A percentile compares a stretch with the other conserved stretches of the same genome.
Conservation (phyloP, 2,329 filamentous ascomycete species). For the Helotiales sp. region DNA sequence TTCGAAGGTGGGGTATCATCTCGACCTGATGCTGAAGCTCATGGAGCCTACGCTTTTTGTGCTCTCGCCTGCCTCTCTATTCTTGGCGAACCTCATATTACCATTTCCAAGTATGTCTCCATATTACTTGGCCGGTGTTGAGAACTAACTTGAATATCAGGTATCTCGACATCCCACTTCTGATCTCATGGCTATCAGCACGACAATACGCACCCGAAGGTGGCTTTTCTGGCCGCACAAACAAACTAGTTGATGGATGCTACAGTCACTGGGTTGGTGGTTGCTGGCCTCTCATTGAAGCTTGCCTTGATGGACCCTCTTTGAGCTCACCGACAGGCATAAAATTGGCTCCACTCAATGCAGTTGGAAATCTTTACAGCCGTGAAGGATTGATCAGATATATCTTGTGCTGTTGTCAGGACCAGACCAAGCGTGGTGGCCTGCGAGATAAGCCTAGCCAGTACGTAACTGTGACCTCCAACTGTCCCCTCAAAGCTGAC, state of each 20-base stretch:
- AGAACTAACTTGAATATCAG: slow-evolving; percentile 42
- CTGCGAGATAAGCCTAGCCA: slow-evolving; percentile 92
- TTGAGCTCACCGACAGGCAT: slow-evolving; percentile 11
- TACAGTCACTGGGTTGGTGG: slow-evolving; percentile 98
- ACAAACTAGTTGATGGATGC: slow-evolving; percentile 97
- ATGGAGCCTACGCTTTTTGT: slow-evolving; percentile 96
- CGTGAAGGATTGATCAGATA: slow-evolving; percentile 85
- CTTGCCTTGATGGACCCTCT: slow-evolving; percentile 61
- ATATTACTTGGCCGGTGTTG: background rate
- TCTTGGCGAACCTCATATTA: slow-evolving; percentile 74
- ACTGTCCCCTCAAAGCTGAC: slow-evolving; percentile 17
- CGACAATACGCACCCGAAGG: slow-evolving; percentile 90
- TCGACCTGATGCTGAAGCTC: slow-evolving; percentile 84
- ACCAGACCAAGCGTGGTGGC: slow-evolving; percentile 68
- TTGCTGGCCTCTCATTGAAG: slow-evolving; percentile 90
- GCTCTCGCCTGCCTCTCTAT: slow-evolving; percentile 87
- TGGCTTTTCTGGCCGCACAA: slow-evolving; percentile 89
- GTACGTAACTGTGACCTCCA: slow-evolving; percentile 49
- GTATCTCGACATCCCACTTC: slow-evolving; percentile 72
- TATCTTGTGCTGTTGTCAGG: slow-evolving; percentile 86
- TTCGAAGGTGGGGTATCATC: slow-evolving; percentile 93
- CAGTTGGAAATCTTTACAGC: slow-evolving; percentile 63
- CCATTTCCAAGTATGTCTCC: slow-evolving; percentile 67
- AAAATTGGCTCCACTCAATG: slow-evolving; percentile 11
- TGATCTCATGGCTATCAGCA: slow-evolving; percentile 86